Evolutionary conservation across 352 stramenopile genomes (phyloP), one percentile per base, ranked within the genome.

Genomic region (Globisporangium takayamanum): DNA sequence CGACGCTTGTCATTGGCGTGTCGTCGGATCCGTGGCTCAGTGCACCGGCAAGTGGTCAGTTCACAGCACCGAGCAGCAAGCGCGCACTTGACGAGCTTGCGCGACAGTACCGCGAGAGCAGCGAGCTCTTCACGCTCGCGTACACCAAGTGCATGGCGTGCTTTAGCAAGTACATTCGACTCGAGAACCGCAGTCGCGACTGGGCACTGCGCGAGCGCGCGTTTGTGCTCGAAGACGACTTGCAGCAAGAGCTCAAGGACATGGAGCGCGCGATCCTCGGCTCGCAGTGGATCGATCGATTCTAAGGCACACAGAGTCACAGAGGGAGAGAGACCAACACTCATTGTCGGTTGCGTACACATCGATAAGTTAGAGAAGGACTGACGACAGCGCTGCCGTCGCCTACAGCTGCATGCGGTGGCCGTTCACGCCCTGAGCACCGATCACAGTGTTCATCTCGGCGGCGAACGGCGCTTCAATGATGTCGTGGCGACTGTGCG

Each of bases 361-460:
- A 30, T 56, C 22, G 45, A 64, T 59, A 64, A 64, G 45, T 64
- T 64, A 64, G 11, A 25, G 39, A 20, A 6, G 18, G n/a, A 39
- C 12, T 16, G 41, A 30, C 3, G 20, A 39, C 15, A 7, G 15
- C 3, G 6, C 26, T 28, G 5, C 18, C 14, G 22, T 20, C 14
- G 37, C 18, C 64, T 59, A 88, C 15, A 88, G 69, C 36, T 79
- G 59, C 55, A 73, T 86, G 8, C 64, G 60, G n/a, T 62, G 42
- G 1, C 78, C 76, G 18, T 28, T 49, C 16, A 49, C 44, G 65
- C 58, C 54, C 33, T 74, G 72, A 0, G 66, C 67, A 3, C 81
- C 81, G 33, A 83, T 75, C 20, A 91, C 57, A 2, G 73, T 50
- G 33, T 78, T 78, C 60, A 91, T 89, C 46, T 88, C 75, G 2